A percentile compares a stretch with the other conserved stretches of the same genome.
Conservation (phyloP, 306 rosid genomes). For the Geum urbanum region DNA sequence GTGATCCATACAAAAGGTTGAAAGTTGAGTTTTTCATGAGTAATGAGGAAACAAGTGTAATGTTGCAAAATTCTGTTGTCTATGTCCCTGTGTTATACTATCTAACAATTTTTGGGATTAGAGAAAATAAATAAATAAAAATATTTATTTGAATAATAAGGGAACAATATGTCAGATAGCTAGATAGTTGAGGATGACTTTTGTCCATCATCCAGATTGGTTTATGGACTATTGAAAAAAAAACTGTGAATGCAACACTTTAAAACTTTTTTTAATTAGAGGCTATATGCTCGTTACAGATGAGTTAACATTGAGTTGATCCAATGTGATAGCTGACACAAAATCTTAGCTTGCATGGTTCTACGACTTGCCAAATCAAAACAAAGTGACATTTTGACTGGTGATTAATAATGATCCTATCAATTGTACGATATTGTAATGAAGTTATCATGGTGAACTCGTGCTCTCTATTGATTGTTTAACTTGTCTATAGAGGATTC, state of each 20-base stretch:
- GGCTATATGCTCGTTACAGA: background rate
- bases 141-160: too few species aligned
- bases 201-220: background rate
- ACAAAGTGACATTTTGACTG: background rate
- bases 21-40: background rate
- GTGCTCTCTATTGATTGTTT: background rate
- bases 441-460: background rate
- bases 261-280: background rate
- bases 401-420: conserved; percentile 6
- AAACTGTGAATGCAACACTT: background rate
- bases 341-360: background rate
- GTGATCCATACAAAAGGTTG: background rate
- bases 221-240: background rate
- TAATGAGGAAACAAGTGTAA: background rate
- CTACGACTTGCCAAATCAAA: background rate
- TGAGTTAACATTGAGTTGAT: background rate
- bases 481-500: background rate
- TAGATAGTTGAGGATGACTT: background rate
- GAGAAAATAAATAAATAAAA: too few species aligned
- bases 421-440: background rate
- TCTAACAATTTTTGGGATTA: background rate
- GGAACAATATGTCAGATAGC: too few species aligned
- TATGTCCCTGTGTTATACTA: background rate
- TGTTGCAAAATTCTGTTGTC: background rate
- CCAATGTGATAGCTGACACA: background rate